phyloP scores from a whole-genome alignment of 2,329 filamentous ascomycete species.

The Hypoxylon sp. region DNA sequence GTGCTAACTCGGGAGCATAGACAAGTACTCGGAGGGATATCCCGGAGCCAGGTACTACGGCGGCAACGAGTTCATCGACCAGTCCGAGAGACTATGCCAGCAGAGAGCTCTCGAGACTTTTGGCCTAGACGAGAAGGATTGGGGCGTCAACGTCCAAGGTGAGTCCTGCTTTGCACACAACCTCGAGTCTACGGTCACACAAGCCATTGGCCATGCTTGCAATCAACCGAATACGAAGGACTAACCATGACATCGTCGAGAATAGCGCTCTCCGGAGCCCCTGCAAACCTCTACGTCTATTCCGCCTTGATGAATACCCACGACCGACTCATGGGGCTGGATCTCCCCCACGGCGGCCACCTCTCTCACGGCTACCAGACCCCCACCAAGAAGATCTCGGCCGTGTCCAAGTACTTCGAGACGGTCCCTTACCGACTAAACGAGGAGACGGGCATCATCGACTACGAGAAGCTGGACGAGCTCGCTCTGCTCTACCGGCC shows the following conservation, averaged over 20 bases:
- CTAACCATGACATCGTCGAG: slow-evolving; percentile 18
- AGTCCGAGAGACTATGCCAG: slow-evolving; percentile 89
- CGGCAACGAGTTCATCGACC: slow-evolving; percentile 95
- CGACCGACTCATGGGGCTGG: slow-evolving; percentile 95
- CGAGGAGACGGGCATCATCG: slow-evolving; percentile 89
- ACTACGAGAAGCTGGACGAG: slow-evolving; percentile 91
- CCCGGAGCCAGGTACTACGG: slow-evolving; percentile 96
- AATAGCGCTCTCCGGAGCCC: slow-evolving; percentile 76
- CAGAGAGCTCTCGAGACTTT: slow-evolving; percentile 88
- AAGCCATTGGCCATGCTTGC: not conserved
- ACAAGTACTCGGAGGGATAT: slow-evolving; percentile 99
- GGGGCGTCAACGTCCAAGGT: slow-evolving; percentile 97
- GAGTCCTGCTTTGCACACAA: slow-evolving; percentile 44
- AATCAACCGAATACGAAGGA: not conserved
- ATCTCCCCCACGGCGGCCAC: slow-evolving; percentile 95
- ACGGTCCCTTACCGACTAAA: slow-evolving; percentile 94
- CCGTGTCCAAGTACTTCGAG: slow-evolving; percentile 98
- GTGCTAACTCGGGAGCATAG: slow-evolving; percentile 55
- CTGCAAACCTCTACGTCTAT: slow-evolving; percentile 89
- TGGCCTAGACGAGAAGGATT: slow-evolving; percentile 81
- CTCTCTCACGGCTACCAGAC: slow-evolving; percentile 98
- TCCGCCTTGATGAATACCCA: slow-evolving; percentile 92
- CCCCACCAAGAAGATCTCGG: slow-evolving; percentile 93
- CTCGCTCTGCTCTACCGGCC: slow-evolving; percentile 88
- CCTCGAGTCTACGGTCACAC: not conserved